phyloP scores from a whole-genome alignment of 2,329 filamentous ascomycete genomes.

The Penicillium sp. region DNA sequence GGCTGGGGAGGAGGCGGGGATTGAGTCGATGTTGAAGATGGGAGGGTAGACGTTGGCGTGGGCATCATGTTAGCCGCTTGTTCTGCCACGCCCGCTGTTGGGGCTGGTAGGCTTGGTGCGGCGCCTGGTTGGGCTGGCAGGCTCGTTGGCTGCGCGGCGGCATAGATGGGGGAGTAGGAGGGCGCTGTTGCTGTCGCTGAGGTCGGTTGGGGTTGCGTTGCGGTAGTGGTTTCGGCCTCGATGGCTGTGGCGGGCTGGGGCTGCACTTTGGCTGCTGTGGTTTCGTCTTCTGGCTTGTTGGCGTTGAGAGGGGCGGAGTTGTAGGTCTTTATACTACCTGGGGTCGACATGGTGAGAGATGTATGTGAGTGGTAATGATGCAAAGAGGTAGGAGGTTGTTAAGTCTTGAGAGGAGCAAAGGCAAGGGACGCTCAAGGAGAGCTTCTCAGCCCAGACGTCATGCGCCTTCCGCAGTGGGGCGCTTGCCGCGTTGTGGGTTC shows the following conservation, averaged over 20 bases:
- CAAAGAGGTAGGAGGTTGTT: background rate
- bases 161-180: slow-evolving; percentile 36
- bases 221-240: slow-evolving; percentile 14
- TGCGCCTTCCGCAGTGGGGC: slow-evolving; percentile 24
- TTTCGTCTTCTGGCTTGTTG: slow-evolving; percentile 19
- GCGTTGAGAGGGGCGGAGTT: slow-evolving; percentile 30
- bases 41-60: slow-evolving; percentile 26
- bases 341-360: slow-evolving; percentile 22
- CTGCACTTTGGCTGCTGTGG: slow-evolving; percentile 16
- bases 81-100: slow-evolving; percentile 22
- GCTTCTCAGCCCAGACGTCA: slow-evolving; percentile 22
- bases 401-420: background rate
- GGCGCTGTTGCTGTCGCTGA: slow-evolving; percentile 30
- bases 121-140: slow-evolving; percentile 44
- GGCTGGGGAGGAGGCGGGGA: slow-evolving; percentile 46
- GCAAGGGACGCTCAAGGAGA: slow-evolving; percentile 13
- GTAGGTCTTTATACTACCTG: slow-evolving; percentile 26
- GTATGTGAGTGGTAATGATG: background rate
- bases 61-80: slow-evolving; percentile 20
- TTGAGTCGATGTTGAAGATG: slow-evolving; percentile 22
- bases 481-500: slow-evolving; percentile 9
- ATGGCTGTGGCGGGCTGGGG: slow-evolving; percentile 27
- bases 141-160: slow-evolving; percentile 21
- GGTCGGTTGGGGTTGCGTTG: slow-evolving; percentile 14
- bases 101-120: slow-evolving; percentile 32